Evolutionary conservation across 371 early-diverging fungal species (phyloP), one percentile per base, ranked within the genome.

Genomic region (Apophysomyces variabilis): DNA sequence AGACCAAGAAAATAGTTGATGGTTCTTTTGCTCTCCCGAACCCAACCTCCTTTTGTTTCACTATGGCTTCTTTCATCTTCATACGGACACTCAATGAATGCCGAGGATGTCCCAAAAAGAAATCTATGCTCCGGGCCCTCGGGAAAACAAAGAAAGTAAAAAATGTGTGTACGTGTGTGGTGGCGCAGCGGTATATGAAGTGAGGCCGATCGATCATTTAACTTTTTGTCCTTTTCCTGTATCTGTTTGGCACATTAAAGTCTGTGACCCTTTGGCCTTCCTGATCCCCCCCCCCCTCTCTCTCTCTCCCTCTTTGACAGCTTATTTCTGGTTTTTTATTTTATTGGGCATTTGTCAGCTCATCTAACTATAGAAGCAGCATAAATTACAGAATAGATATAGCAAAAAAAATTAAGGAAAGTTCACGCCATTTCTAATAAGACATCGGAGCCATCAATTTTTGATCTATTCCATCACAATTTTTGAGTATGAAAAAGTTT

Each of bases 111-210:
- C 32, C 32, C 1, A 26, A 26, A 26, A 26, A 3, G 3, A 26
- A 26, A 26, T 3, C 3, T 26, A 50, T 21, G 8, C 54, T 50
- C 54, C 54, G 54, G 54, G 21, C 21, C 21, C 54, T 50, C 54
- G 54, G 54, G 21, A 50, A 50, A 50, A 26, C 54, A 26, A 26
- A 26, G 32, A 26, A 3, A 26, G 32, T 26, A 26, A 2, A 26
- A 26, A 2, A 26, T 3, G 32, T 26, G 32, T 26, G 32, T 21
- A 5, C 21, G 54, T 50, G 16, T 21, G 21, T 21, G 18, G 54
- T 50, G 54, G 54, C 54, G 54, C 54, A 50, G 54, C 54, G 9
- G 21, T 50, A 50, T 21, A 50, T 50, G 54, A 50, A 50, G n/a
- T 21, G 21, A 50, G 18, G 21, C 5, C 8, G 54, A 21, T 50